phyloP scores from a whole-genome alignment of 345 rosid genomes.

The Rhizophora apiculata region DNA sequence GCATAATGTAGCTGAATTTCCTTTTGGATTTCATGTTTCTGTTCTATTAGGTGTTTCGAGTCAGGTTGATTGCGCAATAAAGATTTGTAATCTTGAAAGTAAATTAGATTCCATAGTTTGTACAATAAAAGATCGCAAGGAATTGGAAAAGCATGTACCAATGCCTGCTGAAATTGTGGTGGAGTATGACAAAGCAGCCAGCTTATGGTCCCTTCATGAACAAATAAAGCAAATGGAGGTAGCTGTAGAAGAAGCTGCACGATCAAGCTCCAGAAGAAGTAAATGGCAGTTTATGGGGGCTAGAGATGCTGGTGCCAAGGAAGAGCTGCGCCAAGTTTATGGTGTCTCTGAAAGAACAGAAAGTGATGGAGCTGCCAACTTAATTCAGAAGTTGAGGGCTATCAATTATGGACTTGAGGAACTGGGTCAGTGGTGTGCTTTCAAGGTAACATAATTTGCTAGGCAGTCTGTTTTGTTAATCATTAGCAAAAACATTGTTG shows the following conservation, averaged over 20 bases:
- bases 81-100: slow-evolving; percentile 96
- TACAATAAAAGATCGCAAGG: slow-evolving; percentile 92
- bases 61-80: slow-evolving; percentile 95
- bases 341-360: slow-evolving; percentile 98
- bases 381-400: slow-evolving; percentile 92
- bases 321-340: slow-evolving; percentile 88
- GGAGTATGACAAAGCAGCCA: slow-evolving; percentile 94
- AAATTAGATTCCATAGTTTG: slow-evolving; percentile 89
- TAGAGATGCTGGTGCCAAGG: slow-evolving; percentile 98
- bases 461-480: slow-evolving; percentile 6
- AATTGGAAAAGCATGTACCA: slow-evolving; percentile 93
- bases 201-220: slow-evolving; percentile 94
- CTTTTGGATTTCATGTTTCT: not conserved
- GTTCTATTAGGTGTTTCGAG: slow-evolving; percentile 76
- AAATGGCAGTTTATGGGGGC: slow-evolving; percentile 99
- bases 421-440: slow-evolving; percentile 99
- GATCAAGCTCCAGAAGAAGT: slow-evolving; percentile 77
- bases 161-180: slow-evolving; percentile 91
- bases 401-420: slow-evolving; percentile 89
- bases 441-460: slow-evolving; percentile 54
- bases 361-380: slow-evolving; percentile 95
- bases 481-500: slow-evolving; percentile 1
- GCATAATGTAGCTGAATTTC: not conserved
- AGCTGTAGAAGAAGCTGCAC: slow-evolving; percentile 93
- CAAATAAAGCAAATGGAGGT: slow-evolving; percentile 83